Evolutionary conservation across 495 filamentous ascomycete species (phyloP), one percentile per base, ranked within the genome.

Genomic region (Daldinia childiae): DNA sequence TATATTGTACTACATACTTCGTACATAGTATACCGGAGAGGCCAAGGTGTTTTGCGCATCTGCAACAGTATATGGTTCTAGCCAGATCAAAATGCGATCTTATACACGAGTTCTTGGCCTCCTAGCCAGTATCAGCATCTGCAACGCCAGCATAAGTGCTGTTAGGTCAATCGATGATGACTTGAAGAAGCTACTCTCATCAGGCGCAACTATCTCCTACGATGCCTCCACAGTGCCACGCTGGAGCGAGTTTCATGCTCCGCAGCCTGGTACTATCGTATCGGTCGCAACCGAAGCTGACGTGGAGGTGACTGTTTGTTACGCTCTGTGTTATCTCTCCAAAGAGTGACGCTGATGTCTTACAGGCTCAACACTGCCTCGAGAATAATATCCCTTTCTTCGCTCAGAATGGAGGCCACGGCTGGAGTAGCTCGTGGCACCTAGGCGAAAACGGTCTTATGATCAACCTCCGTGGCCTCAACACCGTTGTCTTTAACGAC

Each of bases 191-290:
- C 8, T 29, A 26, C 61, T 64, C 32, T 64, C 61, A 11, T 9
- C 48, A 15, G 61, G 61, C 4, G 61, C 61, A 8, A 55, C 19
- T 27, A 64, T 64, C 21, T 64, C 61, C 11, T 32, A 64, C 36
- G n/a, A 56, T 39, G 21, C 12, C 34, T 64, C 61, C 15, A 26
- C 19, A n/a, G 50, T 36, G 3, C 48, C 41, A 14, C 63, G 63
- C 3, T 66, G 63, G 63, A 66, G 63, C 55, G 55, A 66, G 30
- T 66, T 27, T 39, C n/a, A 34, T 15, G 54, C 63, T 21, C 63
- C 63, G 26, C 55, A 66, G 6, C 63, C 63, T 17, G 63, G 63
- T 19, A 58, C 55, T 9, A 52, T 66, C 15, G 54, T 66, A 38
- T 34, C 54, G 2, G 55, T 66, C 54, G 63, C 39, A 15, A 58